phyloP scores from a whole-genome alignment of 2,329 filamentous ascomycete species.

The Ceratocystis cacaofunesta region DNA sequence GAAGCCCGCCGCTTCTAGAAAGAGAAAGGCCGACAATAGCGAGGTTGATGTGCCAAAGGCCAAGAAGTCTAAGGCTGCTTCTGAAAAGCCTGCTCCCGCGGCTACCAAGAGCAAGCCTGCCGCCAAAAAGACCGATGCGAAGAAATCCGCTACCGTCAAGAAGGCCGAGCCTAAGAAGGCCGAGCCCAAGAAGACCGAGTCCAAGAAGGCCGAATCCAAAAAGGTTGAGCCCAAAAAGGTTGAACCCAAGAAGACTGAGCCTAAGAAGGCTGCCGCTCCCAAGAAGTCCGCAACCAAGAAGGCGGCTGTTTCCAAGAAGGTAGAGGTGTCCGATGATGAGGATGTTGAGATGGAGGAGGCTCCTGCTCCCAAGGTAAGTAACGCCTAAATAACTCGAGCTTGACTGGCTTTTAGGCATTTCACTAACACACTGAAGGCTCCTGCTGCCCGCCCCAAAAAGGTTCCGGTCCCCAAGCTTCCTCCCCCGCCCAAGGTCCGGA shows the following conservation, averaged over 20 bases:
- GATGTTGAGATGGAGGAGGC: constrained; percentile 20
- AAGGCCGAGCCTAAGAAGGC: constrained; percentile 32
- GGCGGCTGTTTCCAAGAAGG: constrained; percentile 37
- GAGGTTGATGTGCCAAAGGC: constrained; percentile 9
- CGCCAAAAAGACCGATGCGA: constrained; percentile 21
- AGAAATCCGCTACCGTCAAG: constrained; percentile 21
- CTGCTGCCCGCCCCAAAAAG: constrained; percentile 29
- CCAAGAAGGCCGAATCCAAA: constrained; percentile 15
- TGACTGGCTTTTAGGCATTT: background rate
- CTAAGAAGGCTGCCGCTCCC: constrained; percentile 40
- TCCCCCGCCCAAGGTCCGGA: constrained; percentile 9
- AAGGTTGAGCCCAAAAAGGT: constrained; percentile 33
- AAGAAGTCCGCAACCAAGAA: constrained; percentile 20
- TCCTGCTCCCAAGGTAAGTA: constrained; percentile 18
- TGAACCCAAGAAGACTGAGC: constrained; percentile 17
- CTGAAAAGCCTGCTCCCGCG: constrained; percentile 7
- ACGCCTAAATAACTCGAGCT: background rate
- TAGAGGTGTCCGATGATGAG: constrained; percentile 18
- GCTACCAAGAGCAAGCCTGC: constrained; percentile 18
- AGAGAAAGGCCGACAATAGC: constrained; percentile 20
- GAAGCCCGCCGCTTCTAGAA: constrained; percentile 20
- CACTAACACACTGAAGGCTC: background rate
- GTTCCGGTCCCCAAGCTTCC: constrained; percentile 19
- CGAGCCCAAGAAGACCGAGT: constrained; percentile 21
- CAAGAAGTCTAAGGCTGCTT: constrained; percentile 13